Percentiles rank a stretch among this genome's conserved stretches.
These are phyloP conservation scores for Metahyphopichia silvanorum DNA, from an alignment of 805 yeast species.

Conservation along the genomic window DNA sequence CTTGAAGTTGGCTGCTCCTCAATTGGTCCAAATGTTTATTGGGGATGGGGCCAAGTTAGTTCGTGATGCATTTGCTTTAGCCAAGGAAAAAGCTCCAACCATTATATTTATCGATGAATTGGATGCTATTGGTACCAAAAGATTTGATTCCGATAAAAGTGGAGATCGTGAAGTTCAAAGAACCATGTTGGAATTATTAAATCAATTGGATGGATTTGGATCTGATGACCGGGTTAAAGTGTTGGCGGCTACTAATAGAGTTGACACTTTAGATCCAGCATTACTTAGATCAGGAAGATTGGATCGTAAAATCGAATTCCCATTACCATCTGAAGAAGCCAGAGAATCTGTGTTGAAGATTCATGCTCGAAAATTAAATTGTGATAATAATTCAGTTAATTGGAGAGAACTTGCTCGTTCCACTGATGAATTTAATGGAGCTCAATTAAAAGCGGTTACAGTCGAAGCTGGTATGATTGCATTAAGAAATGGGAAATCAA, in stretches of 20 bases:
- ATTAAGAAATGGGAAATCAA: constrained; percentile 85
- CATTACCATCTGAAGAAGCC: constrained; percentile 95
- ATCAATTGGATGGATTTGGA: constrained; percentile 84
- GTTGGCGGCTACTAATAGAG: constrained; percentile 97
- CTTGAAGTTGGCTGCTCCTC: constrained; percentile 44
- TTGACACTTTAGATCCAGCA: constrained; percentile 98
- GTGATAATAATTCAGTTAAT: constrained; percentile 79
- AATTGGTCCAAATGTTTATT: constrained; percentile 45
- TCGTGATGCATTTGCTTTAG: constrained; percentile 45
- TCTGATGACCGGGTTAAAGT: constrained; percentile 97
- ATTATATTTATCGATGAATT: constrained; percentile 46
- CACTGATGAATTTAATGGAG: constrained; percentile 98
- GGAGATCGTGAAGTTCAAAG: constrained; percentile 48
- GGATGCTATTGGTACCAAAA: constrained; percentile 45
- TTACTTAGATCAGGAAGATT: constrained; percentile 94
- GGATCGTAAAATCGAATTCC: constrained; percentile 97
- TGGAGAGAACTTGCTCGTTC: constrained; percentile 98
- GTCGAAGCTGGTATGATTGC: constrained; percentile 99
- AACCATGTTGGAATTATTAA: constrained; percentile 48
- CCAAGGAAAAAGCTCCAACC: constrained; percentile 46
- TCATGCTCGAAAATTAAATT: constrained; percentile 95
- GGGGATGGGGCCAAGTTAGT: constrained; percentile 48
- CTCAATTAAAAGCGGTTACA: constrained; percentile 96
- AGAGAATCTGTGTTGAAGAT: constrained; percentile 95
- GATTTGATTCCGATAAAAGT: constrained; percentile 44